Base-by-base conservation (phyloP, 345 rosid genomes). In the Atalantia buxifolia region DNA sequence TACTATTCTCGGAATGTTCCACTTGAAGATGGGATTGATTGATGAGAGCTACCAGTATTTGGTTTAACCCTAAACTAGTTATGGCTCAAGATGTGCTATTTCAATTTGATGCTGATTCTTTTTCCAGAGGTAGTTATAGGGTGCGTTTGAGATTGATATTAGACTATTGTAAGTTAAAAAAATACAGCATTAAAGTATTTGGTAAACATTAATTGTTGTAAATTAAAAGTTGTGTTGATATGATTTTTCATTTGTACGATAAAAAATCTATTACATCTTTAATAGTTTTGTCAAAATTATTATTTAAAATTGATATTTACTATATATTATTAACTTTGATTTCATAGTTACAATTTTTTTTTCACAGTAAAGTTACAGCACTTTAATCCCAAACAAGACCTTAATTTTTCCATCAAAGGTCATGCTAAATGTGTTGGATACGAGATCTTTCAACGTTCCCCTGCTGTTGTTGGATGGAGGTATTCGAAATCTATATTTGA, bases 361-460 rank as follows among this genome's bases (percentile, higher is more conserved):
- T 33, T 33, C 35, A 33, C 5, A 33, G 0, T 6, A 33, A 1
- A 33, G 0, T 1, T 33, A 33, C 35, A 33, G 5, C 35, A 33
- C 35, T 6, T 33, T 6, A 33, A 33, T 33, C 35, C 0, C 35
- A 33, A 33, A 33, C 0, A 33, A 33, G 35, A 33, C 5, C 88
- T 91, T 78, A 89, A 86, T 84, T 89, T 89, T 72, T 86, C 93
- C 4, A 87, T 89, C 84, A 92, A 91, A 84, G 95, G 97, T n/a
- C 93, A 92, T 57, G 93, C 90, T 28, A 93, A 92, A 67, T 92
- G 97, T 79, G 92, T 89, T 48, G 81, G 83, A 79, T 92, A 80
- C 72, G 91, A 91, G 92, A 84, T 92, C 97, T 8, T 92, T 87
- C 82, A 92, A 91, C 80, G 91, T 90, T 74, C 97, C 93, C 21